Evolutionary conservation across 2,329 filamentous ascomycete species (phyloP).

Genomic region (Cryphonectria naterciae): DNA sequence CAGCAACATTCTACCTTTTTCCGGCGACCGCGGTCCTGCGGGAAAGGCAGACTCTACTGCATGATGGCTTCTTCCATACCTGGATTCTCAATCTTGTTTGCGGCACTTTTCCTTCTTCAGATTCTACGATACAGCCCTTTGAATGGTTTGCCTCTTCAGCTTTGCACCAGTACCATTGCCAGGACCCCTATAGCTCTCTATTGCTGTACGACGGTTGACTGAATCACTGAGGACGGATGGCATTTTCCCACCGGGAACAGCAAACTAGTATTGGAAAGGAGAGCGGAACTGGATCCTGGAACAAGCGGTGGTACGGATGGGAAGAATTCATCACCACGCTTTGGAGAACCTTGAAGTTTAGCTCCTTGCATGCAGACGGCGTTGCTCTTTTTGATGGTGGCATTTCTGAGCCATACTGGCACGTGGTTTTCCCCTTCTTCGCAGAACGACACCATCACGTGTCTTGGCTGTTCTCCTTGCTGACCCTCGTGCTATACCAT

Average conservation of each 20-base stretch:
- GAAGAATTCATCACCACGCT: background rate
- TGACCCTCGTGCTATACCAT: background rate
- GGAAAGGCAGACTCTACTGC: background rate
- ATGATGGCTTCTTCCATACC: background rate
- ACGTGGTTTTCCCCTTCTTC: background rate
- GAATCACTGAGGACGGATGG: background rate
- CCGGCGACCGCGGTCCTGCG: no score
- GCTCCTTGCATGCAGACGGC: background rate
- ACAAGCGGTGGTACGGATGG: background rate
- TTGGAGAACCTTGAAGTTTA: background rate
- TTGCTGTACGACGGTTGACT: background rate
- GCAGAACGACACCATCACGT: background rate
- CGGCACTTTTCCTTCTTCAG: background rate
- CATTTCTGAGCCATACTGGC: background rate
- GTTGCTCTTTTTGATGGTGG: background rate
- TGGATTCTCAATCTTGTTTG: background rate
- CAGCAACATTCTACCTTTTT: background rate
- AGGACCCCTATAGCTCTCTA: background rate
- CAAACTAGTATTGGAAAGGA: background rate
- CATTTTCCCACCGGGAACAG: background rate
- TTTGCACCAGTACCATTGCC: background rate
- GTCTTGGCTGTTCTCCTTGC: background rate
- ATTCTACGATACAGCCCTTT: background rate
- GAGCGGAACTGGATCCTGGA: background rate
- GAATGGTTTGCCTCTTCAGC: background rate